These are phyloP conservation scores for Ulota crispa DNA, from an alignment of 225 moss, liverwort and hornwort genomes.

Conservation along the genomic window DNA sequence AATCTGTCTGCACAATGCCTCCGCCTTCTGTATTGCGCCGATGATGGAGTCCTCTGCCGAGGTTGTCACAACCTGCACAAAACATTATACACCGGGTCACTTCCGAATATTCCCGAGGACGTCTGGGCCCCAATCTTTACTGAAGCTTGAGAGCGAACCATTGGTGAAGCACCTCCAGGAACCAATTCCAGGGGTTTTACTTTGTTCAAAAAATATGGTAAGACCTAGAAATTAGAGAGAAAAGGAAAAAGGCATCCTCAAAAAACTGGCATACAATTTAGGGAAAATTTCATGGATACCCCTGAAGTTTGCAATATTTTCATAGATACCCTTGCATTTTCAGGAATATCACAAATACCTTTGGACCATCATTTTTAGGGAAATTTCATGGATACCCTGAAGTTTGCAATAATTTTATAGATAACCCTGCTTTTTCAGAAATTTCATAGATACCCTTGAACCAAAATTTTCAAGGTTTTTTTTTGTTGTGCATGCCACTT, in stretches of 20 bases:
- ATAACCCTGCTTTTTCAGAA: no score
- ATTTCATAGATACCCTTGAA: no score
- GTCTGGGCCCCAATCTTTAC: background rate
- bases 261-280: background rate
- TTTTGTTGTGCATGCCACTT: no score
- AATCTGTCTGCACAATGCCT: constrained; percentile 48
- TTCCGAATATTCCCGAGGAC: background rate
- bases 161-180: background rate
- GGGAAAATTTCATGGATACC: no score
- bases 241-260: background rate
- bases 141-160: background rate
- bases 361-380: no score
- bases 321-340: no score
- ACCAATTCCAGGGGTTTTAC: background rate
- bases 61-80: constrained; percentile 28
- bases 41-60: constrained; percentile 38
- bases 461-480: no score
- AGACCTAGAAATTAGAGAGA: background rate
- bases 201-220: background rate
- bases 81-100: background rate
- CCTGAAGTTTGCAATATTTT: no score
- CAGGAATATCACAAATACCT: no score
- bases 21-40: constrained; percentile 43
- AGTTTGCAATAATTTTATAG: no score
- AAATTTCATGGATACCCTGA: no score